Evolutionary conservation across 352 stramenopile genomes (phyloP).

Genomic region (Phytophthora hybrid): DNA sequence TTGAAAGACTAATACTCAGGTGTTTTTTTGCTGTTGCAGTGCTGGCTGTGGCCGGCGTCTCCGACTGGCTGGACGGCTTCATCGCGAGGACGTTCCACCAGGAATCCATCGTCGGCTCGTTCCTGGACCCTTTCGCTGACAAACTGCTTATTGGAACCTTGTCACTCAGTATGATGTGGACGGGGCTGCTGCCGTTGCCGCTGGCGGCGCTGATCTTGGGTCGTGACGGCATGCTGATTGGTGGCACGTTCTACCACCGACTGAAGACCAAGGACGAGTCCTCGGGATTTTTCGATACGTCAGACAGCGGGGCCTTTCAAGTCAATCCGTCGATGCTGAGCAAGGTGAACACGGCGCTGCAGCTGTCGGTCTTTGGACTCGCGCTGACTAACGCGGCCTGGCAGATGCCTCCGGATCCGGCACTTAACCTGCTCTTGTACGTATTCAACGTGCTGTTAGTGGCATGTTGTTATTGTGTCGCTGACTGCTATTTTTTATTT

Average conservation of each 20-base stretch:
- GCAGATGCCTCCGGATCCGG: constrained; percentile 67
- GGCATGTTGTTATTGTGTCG: background rate
- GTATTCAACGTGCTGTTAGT: constrained; percentile 18
- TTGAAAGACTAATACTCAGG: background rate
- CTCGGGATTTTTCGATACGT: constrained; percentile 84
- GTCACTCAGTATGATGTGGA: constrained; percentile 80
- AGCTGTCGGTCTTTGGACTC: constrained; percentile 78
- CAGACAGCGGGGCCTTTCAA: constrained; percentile 74
- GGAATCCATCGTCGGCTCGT: constrained; percentile 83
- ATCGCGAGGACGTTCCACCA: constrained; percentile 81
- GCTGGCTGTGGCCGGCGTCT: constrained; percentile 73
- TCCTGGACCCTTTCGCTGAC: constrained; percentile 85
- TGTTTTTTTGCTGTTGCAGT: constrained; percentile 45
- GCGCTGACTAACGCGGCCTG: constrained; percentile 79
- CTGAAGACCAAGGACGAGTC: constrained; percentile 74
- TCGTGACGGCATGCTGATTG: constrained; percentile 74
- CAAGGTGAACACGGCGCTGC: constrained; percentile 86
- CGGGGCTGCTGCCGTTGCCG: constrained; percentile 66
- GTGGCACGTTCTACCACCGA: constrained; percentile 82
- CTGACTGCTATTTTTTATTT: constrained; percentile 1
- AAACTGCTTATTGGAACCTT: constrained; percentile 83
- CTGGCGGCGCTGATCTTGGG: constrained; percentile 77
- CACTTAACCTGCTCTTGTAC: constrained; percentile 74
- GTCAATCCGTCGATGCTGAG: constrained; percentile 76
- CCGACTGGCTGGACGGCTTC: constrained; percentile 86